phyloP scores from a whole-genome alignment of 2,329 filamentous ascomycete genomes.

The Aureobasidium sp. region DNA sequence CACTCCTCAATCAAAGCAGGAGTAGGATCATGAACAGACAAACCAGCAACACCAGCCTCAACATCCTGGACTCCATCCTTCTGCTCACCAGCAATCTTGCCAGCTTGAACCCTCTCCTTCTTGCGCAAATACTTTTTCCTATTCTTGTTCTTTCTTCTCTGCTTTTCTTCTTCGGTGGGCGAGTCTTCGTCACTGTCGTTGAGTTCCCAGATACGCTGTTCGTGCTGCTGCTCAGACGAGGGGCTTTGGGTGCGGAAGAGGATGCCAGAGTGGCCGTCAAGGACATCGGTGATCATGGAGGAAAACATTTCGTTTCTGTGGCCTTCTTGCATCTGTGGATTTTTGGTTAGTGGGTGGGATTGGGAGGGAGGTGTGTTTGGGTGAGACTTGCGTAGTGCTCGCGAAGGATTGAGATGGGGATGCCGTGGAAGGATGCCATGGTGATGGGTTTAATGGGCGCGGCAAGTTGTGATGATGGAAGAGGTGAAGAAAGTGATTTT shows the following conservation, averaged over 20 bases:
- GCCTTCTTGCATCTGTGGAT: not conserved
- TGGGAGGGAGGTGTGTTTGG: accelerated
- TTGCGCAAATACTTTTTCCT: slow-evolving; percentile 5
- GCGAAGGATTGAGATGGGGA: not conserved
- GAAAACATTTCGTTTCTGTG: not conserved
- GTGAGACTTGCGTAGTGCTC: not conserved
- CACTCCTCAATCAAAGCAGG: not conserved
- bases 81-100: not conserved
- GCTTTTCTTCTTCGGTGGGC: not conserved
- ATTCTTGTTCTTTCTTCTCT: not conserved
- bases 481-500: not conserved
- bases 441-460: not conserved
- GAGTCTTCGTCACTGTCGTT: not conserved
- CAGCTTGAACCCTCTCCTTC: not conserved
- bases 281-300: not conserved
- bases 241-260: not conserved
- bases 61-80: not conserved
- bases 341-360: not conserved
- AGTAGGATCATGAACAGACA: not conserved
- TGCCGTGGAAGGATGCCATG: not conserved
- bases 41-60: not conserved
- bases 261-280: not conserved
- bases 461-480: not conserved
- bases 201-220: slow-evolving; percentile 5
- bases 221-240: not conserved